phyloP scores from a whole-genome alignment of 2,329 filamentous ascomycete species.

The Aspergillus sojae region DNA sequence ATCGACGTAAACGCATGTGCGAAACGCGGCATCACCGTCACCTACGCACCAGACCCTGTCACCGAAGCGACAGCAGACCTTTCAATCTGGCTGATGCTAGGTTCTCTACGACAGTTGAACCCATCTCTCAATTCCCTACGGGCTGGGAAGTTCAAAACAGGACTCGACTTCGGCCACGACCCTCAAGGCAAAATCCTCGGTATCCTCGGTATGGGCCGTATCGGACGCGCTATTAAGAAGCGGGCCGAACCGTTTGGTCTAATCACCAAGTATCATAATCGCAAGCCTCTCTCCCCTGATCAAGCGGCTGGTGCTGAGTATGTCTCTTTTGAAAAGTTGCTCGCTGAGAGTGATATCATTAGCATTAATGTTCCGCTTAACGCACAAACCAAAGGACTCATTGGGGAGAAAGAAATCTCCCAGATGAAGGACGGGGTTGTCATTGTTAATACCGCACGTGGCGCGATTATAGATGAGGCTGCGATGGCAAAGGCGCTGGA shows the following conservation, averaged over 20 bases:
- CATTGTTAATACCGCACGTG: conserved; percentile 53
- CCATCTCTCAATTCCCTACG: not conserved
- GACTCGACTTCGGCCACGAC: not conserved
- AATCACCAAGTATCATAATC: conserved; percentile 50
- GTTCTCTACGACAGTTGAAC: conserved; percentile 40
- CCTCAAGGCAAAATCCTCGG: not conserved
- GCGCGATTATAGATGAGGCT: conserved; percentile 48
- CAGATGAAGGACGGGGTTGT: conserved; percentile 50
- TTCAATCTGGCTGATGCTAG: conserved; percentile 53
- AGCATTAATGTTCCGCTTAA: conserved; percentile 55
- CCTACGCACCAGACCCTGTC: conserved; percentile 57
- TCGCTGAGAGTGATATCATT: conserved; percentile 45
- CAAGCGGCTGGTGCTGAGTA: conserved; percentile 44
- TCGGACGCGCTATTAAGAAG: not conserved
- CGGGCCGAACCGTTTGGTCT: conserved; percentile 24
- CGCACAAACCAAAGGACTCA: conserved; percentile 42
- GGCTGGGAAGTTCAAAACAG: not conserved
- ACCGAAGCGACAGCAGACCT: conserved; percentile 57
- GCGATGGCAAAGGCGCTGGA: conserved; percentile 49
- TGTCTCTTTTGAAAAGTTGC: conserved; percentile 43
- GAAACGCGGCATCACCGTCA: conserved; percentile 52
- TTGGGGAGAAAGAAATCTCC: conserved; percentile 44
- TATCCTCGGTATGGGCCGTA: not conserved
- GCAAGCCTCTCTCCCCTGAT: conserved; percentile 34
- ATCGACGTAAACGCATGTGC: conserved; percentile 51